phyloP scores from a whole-genome alignment of 257 asterid species.

The Ehretia macrophylla region DNA sequence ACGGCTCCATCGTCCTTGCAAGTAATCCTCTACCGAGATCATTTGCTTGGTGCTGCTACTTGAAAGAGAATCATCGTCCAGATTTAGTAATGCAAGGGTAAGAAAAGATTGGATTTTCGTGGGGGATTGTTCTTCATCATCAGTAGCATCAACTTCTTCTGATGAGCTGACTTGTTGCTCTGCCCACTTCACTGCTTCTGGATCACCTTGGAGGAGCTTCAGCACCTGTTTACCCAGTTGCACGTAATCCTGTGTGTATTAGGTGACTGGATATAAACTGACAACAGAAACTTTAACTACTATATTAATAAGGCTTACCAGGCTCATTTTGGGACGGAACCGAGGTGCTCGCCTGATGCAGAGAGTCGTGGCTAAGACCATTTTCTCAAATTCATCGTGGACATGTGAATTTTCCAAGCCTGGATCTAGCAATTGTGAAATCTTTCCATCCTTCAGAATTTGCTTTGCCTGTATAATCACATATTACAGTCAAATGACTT shows the following conservation, averaged over 20 bases:
- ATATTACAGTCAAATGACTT: no score
- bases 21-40: slow-evolving; percentile 49
- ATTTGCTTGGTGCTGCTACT: slow-evolving; percentile 50
- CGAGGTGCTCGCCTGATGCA: slow-evolving; percentile 53
- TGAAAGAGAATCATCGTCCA: slow-evolving; percentile 56
- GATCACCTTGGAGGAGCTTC: slow-evolving; percentile 56
- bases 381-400: slow-evolving; percentile 42
- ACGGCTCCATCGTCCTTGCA: slow-evolving; percentile 6
- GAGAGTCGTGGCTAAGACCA: slow-evolving; percentile 60
- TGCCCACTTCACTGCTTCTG: slow-evolving; percentile 44
- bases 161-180: slow-evolving; percentile 24
- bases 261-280: neutral
- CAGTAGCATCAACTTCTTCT: slow-evolving; percentile 26
- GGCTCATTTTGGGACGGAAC: slow-evolving; percentile 52
- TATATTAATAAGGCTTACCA: slow-evolving; percentile 28
- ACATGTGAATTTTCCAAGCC: slow-evolving; percentile 33
- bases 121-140: slow-evolving; percentile 30
- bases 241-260: neutral
- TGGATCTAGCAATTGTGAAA: slow-evolving; percentile 47
- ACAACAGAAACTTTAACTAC: neutral
- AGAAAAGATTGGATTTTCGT: slow-evolving; percentile 51
- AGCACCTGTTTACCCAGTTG: slow-evolving; percentile 36
- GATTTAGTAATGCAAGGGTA: slow-evolving; percentile 48
- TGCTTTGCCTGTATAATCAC: slow-evolving; percentile 44
- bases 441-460: slow-evolving; percentile 40